phyloP scores from a whole-genome alignment of 1,139 yeast genomes.

The Zygosaccharomyces sapae region DNA sequence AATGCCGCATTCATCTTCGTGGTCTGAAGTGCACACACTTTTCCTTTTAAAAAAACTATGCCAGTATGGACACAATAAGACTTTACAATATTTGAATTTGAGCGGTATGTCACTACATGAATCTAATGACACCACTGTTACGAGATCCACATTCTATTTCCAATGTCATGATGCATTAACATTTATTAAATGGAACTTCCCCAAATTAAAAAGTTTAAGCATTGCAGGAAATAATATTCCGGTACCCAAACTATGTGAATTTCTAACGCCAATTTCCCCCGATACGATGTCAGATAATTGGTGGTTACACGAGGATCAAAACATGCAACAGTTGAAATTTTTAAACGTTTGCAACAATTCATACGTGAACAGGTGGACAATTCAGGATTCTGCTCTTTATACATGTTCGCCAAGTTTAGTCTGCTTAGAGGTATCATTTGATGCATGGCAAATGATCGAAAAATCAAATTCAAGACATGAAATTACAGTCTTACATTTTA shows the following conservation, averaged over 20 bases:
- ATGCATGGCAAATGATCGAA: constrained; percentile 39
- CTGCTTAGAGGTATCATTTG: constrained; percentile 40
- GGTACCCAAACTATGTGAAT: constrained; percentile 47
- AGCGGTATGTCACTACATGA: constrained; percentile 60
- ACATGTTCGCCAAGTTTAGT: constrained; percentile 40
- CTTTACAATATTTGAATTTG: constrained; percentile 52
- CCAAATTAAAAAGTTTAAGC: constrained; percentile 55
- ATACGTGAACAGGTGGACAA: constrained; percentile 47
- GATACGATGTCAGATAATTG: constrained; percentile 13
- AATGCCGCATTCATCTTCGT: constrained; percentile 66
- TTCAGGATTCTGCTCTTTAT: constrained; percentile 48
- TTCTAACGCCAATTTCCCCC: constrained; percentile 39
- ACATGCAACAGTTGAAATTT: constrained; percentile 39
- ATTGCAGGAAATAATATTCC: constrained; percentile 56
- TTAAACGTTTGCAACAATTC: constrained; percentile 53
- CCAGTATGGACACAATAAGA: constrained; percentile 39
- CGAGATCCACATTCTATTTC: constrained; percentile 25
- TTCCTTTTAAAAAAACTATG: constrained; percentile 48
- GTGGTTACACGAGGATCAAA: constrained; percentile 5
- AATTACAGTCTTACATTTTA: constrained; percentile 35
- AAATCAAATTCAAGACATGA: constrained; percentile 35
- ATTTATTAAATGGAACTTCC: constrained; percentile 53
- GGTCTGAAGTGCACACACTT: constrained; percentile 56
- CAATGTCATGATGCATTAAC: constrained; percentile 45
- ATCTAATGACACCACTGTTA: constrained; percentile 18